Evolutionary conservation across 2,329 filamentous ascomycete genomes (phyloP).

Genomic region (Ilyonectria sp.): DNA sequence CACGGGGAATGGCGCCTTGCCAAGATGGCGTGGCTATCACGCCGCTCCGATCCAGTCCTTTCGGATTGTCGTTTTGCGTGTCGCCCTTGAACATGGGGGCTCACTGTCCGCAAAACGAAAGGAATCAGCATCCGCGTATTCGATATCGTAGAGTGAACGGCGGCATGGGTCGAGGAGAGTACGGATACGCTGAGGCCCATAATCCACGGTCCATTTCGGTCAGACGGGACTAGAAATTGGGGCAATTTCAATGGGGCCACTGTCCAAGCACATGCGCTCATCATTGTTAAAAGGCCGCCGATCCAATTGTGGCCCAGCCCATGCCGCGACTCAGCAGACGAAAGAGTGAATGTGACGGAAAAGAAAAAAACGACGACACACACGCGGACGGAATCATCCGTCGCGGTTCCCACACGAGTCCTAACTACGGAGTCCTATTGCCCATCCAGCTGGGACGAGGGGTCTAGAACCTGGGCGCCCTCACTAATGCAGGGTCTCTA

Average conservation of each 20-base stretch:
- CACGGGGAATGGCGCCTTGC: slow-evolving; percentile 1
- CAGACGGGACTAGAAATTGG: slow-evolving; percentile 23
- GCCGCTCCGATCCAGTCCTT: not conserved
- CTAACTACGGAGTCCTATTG: no score
- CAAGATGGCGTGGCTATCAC: not conserved
- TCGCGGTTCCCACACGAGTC: not conserved
- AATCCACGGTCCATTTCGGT: slow-evolving; percentile 19
- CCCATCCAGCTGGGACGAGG: not conserved
- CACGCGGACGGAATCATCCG: not conserved
- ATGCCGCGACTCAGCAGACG: not conserved
- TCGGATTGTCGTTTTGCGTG: not conserved
- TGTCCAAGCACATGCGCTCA: not conserved
- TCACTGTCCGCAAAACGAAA: not conserved
- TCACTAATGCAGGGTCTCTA: slow-evolving; percentile 33
- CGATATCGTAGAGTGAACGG: not conserved
- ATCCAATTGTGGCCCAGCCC: not conserved
- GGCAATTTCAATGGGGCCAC: slow-evolving; percentile 24
- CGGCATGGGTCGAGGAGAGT: not conserved
- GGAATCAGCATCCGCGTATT: not conserved
- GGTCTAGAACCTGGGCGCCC: slow-evolving; percentile 26
- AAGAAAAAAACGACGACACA: not conserved
- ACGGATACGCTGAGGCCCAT: not conserved
- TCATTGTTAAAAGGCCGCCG: not conserved
- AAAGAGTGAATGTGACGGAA: not conserved
- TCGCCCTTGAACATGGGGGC: not conserved